Conservation (phyloP, 371 early-diverging fungal genomes). For the Mucor velutinosus region DNA sequence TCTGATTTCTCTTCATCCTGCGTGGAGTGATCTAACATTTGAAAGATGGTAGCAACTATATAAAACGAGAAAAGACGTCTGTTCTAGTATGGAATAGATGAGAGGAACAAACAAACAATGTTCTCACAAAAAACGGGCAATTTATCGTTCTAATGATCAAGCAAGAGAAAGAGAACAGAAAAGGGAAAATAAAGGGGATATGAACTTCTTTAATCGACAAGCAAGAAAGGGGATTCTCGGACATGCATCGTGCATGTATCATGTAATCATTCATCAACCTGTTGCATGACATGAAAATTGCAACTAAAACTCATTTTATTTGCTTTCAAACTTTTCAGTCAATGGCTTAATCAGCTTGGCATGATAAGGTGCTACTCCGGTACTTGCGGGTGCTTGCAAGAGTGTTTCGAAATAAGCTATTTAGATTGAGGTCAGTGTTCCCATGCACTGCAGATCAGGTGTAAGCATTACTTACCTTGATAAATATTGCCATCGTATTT, state of each 20-base stretch:
- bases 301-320: not conserved
- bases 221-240: not conserved
- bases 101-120: not conserved
- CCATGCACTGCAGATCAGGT: not conserved
- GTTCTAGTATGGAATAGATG: too few species aligned
- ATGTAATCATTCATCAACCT: not conserved
- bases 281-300: not conserved
- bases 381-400: constrained; percentile 34
- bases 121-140: not conserved
- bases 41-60: not conserved
- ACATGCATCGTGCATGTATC: not conserved
- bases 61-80: too few species aligned
- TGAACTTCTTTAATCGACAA: not conserved
- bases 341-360: constrained; percentile 43
- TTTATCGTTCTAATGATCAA: not conserved
- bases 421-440: not conserved
- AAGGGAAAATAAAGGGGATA: not conserved
- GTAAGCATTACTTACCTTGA: constrained; percentile 24
- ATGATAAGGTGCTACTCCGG: constrained; percentile 38
- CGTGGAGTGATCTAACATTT: not conserved
- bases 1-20: not conserved
- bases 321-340: constrained; percentile 19
- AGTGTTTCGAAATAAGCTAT: constrained; percentile 50
- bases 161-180: not conserved
- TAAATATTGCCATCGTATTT: constrained; percentile 68